phyloP scores from a whole-genome alignment of 768 basidiomycete species.

The Symmetrospora coprosmae region DNA sequence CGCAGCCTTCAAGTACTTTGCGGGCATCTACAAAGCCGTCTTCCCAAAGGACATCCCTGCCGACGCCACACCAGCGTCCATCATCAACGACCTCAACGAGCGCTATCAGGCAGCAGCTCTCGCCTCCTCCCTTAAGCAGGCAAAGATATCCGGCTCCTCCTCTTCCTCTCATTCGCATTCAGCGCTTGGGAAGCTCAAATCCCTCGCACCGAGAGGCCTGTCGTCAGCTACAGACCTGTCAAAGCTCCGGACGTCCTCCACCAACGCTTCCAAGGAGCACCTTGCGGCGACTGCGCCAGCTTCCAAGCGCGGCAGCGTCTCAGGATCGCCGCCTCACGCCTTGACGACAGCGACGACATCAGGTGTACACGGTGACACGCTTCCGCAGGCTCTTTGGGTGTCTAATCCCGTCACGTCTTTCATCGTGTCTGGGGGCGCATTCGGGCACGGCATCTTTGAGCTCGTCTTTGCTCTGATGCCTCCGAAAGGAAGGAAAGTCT shows the following conservation, averaged over 20 bases:
- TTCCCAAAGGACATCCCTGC: constrained; percentile 2
- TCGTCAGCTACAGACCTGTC: neutral
- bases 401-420: constrained; percentile 16
- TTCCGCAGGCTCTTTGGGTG: neutral
- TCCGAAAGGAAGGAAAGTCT: constrained; percentile 15
- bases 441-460: constrained; percentile 17
- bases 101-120: neutral
- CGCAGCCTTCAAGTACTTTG: constrained; percentile 5
- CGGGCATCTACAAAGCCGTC: constrained; percentile 7
- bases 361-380: neutral
- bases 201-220: neutral
- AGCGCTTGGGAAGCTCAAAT: neutral
- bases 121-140: neutral
- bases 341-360: too few species aligned
- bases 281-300: neutral
- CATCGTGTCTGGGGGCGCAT: constrained; percentile 10
- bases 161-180: too few species aligned
- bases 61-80: constrained; percentile 3
- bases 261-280: neutral
- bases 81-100: constrained; percentile 6
- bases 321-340: neutral
- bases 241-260: neutral
- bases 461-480: constrained; percentile 17
- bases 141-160: too few species aligned
- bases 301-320: neutral